Percentiles rank a stretch among this genome's conserved stretches.
These are phyloP conservation scores for Trichomonas gallinae DNA, from an alignment of 208 protist species.

Conservation along the genomic window DNA sequence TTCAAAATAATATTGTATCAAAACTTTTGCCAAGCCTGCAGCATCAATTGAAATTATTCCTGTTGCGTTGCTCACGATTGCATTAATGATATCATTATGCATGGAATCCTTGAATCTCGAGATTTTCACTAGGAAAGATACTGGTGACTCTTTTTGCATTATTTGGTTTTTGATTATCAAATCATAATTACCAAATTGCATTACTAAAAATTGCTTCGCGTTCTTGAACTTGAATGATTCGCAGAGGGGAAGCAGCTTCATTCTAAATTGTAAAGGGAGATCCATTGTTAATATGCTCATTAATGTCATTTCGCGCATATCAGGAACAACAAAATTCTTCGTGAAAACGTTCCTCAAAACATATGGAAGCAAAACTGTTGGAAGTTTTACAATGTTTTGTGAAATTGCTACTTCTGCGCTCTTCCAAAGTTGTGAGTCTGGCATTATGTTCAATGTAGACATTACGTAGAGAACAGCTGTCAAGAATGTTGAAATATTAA, in stretches of 20 bases:
- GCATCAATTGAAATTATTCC: too few relatives aligned
- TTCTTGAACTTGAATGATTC: background rate
- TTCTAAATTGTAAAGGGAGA: background rate
- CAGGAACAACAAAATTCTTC: background rate
- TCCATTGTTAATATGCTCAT: background rate
- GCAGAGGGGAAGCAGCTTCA: background rate
- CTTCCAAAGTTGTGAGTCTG: background rate
- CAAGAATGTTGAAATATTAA: background rate
- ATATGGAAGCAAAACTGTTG: background rate
- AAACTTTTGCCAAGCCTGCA: too few relatives aligned
- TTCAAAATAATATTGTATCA: too few relatives aligned
- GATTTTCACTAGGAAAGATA: too few relatives aligned
- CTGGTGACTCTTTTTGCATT: too few relatives aligned
- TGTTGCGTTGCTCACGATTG: too few relatives aligned
- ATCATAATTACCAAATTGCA: background rate
- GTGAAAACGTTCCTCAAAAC: background rate
- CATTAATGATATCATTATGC: too few relatives aligned
- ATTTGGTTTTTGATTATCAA: too few relatives aligned
- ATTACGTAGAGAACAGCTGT: background rate
- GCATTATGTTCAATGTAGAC: background rate
- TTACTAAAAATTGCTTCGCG: background rate
- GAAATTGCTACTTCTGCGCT: background rate
- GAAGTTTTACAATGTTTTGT: background rate
- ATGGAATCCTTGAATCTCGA: too few relatives aligned
- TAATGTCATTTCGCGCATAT: background rate